These are phyloP conservation scores for Teratosphaeria destructans DNA, from an alignment of 2,329 filamentous ascomycete genomes.

Conservation along the genomic window DNA sequence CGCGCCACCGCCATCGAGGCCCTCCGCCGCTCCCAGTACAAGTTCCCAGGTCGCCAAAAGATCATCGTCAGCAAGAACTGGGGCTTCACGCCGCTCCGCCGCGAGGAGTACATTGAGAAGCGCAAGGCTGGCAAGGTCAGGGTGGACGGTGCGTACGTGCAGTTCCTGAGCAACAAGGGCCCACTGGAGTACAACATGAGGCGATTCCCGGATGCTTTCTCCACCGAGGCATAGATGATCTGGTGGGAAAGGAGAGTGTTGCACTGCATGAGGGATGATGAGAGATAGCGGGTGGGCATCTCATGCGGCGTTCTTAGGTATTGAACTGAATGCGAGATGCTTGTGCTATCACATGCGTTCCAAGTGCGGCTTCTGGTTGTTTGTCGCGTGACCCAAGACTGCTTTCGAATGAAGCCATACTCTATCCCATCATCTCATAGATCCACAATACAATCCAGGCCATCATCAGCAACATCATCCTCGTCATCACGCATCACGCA, in stretches of 20 bases:
- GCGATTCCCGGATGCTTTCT: conserved; percentile 90
- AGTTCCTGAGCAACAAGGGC: conserved; percentile 96
- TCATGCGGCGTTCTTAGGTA: not conserved
- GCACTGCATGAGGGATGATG: not conserved
- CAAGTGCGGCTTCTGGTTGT: not conserved
- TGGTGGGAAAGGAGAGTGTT: not conserved
- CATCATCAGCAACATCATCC: no score
- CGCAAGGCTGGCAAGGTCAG: conserved; percentile 88
- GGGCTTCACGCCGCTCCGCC: conserved; percentile 97
- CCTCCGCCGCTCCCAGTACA: conserved; percentile 98
- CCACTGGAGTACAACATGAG: conserved; percentile 76
- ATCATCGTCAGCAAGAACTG: conserved; percentile 99
- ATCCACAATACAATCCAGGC: no score
- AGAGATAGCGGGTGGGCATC: not conserved
- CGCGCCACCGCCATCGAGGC: conserved; percentile 92
- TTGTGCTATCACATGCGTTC: not conserved
- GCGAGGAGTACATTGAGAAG: conserved; percentile 94
- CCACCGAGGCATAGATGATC: conserved; percentile 24
- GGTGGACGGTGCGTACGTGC: conserved; percentile 97
- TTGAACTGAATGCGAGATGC: not conserved
- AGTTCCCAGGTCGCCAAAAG: conserved; percentile 99
- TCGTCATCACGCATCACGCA: no score
- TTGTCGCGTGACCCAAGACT: no score
- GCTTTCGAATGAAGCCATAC: no score
- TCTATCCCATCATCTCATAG: no score